These are phyloP conservation scores for Torulaspora delbrueckii DNA, from an alignment of 805 yeast genomes.

Conservation along the genomic window DNA sequence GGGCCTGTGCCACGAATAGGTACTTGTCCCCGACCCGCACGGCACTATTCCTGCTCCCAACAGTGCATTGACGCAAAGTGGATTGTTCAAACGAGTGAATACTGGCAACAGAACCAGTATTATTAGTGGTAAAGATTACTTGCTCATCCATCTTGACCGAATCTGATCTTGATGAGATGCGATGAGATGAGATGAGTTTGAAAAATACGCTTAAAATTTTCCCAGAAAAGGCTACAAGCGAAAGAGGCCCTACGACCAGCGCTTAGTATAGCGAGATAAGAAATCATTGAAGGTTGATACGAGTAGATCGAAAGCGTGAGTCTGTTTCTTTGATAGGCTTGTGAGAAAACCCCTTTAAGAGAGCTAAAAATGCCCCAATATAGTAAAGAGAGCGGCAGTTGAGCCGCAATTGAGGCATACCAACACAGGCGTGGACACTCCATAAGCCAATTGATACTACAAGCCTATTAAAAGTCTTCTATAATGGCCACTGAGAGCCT, in stretches of 20 bases:
- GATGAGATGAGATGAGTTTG: constrained; percentile 24
- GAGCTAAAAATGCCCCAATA: too few relatives aligned
- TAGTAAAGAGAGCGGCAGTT: neutral
- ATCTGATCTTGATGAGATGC: constrained; percentile 4
- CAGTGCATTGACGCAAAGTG: constrained; percentile 38
- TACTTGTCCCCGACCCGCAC: constrained; percentile 52
- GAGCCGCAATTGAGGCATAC: neutral
- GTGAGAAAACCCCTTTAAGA: neutral
- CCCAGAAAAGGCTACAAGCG: neutral
- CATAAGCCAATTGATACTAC: too few relatives aligned
- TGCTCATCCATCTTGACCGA: constrained; percentile 28
- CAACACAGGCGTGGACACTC: neutral
- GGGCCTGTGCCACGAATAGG: constrained; percentile 59
- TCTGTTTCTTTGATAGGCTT: neutral
- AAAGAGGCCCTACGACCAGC: neutral
- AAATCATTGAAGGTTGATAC: neutral
- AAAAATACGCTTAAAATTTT: constrained; percentile 9
- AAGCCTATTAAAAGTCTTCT: neutral
- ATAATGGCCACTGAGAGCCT: neutral
- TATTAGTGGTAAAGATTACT: constrained; percentile 29
- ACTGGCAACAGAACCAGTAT: constrained; percentile 28
- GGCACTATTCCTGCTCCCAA: constrained; percentile 46
- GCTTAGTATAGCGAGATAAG: neutral
- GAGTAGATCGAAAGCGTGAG: neutral
- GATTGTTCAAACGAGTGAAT: constrained; percentile 32